Percentiles rank a stretch among this genome's conserved stretches.
Conservation (phyloP, 768 basidiomycete genomes). For the Russula dissimulans region DNA sequence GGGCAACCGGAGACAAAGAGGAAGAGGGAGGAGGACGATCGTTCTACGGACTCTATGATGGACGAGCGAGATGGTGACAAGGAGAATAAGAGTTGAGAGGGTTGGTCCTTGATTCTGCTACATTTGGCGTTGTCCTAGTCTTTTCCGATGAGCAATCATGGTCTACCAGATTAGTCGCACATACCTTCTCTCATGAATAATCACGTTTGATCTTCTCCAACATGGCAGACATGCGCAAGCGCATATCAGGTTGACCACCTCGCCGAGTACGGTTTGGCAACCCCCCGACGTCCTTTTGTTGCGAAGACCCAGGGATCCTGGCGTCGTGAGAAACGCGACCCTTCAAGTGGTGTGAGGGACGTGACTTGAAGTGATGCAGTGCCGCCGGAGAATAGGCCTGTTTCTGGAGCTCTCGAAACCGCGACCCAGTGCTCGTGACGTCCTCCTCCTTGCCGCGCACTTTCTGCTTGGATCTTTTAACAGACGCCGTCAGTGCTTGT, state of each 20-base stretch:
- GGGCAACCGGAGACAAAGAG: conserved; percentile 14
- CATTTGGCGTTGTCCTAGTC: neutral
- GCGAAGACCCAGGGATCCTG: neutral
- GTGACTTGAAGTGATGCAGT: conserved; percentile 49
- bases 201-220: conserved; percentile 78
- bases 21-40: conserved; percentile 16
- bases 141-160: neutral
- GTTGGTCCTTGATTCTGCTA: neutral
- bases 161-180: neutral
- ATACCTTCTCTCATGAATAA: conserved; percentile 26
- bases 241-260: conserved; percentile 64
- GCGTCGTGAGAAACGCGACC: conserved; percentile 16
- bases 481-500: neutral
- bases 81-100: conserved; percentile 36
- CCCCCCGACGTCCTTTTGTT: conserved; percentile 21
- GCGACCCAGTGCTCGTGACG: conserved; percentile 18
- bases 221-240: conserved; percentile 76
- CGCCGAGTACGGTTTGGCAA: conserved; percentile 32
- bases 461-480: neutral
- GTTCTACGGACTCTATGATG: conserved; percentile 9
- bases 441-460: neutral
- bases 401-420: conserved; percentile 51
- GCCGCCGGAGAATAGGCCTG: conserved; percentile 53
- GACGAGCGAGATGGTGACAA: conserved; percentile 41
- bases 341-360: conserved; percentile 30